Base-by-base conservation (phyloP, 805 yeast genomes). In the Pichia kluyveri region DNA sequence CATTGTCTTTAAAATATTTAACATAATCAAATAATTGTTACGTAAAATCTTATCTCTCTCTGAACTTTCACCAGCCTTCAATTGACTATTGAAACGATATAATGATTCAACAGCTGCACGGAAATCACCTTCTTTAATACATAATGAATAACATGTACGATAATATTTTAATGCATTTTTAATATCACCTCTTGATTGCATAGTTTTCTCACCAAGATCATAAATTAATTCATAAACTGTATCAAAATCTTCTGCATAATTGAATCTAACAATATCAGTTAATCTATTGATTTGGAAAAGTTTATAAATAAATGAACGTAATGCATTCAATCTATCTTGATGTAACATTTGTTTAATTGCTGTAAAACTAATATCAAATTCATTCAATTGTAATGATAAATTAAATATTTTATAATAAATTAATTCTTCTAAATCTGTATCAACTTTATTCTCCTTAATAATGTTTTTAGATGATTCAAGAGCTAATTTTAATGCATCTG, bases 71-170 rank as follows among this genome's bases (percentile, higher is more conserved):
- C 53, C 49, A 5, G 52, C 42, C 28, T 51, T 50, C 15, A 23
- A 9, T 6, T 38, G 36, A 36, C 54, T 52, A 40, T 72, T 71
- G 51, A 68, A 71, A 38, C 71, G 63, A 50, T 71, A 70, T 37
- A 73, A 49, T 4, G 76, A 62, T 49, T 73, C 75, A 27, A 66
- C 59, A 2, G 76, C 70, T 19, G 78, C 79, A 47, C 83, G 65
- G 47, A 60, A 70, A 58, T 80, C 75, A 5, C 76, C 79, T 37
- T 59, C 60, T 36, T 71, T 70, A 44, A 67, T 68, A 50, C 81
- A 67, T 69, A 80, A 72, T 0, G 80, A 60, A 54, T 76, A 77
- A 42, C 76, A 63, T 17, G 78, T 68, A 52, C 77, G 69, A 63
- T 72, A 77, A 54, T 73, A 69, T 43, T 70, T 72, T 34, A 75